Evolutionary conservation across 768 basidiomycete genomes (phyloP), one percentile per base, ranked within the genome.

Genomic region (Pisolithus marmoratus): DNA sequence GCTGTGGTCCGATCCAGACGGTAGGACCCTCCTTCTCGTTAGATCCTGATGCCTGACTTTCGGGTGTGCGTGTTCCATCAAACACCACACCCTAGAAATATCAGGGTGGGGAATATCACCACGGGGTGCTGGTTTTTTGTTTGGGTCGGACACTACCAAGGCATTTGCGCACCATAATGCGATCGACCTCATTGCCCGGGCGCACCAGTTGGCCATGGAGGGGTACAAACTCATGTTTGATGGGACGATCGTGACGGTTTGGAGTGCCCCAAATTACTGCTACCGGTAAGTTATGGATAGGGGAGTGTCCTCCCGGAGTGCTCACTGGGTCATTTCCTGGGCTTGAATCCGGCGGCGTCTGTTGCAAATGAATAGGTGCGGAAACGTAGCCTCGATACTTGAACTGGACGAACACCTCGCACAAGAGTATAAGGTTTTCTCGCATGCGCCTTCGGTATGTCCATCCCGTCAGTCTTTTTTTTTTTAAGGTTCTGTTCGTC

Each of bases 1-100:
- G 2, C 75, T 98, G n/a, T 98, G 95, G 95, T 96, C 94, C 53
- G 95, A 98, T 74, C 95, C 95, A 42, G 95, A 98, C 68, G 94
- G 94, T 94, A 51, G 58, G 78, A 64, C 59, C 46, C 31, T 45
- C 43, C 29, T 38, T 40, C 48, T 53, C 27, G 20, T 15, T 29
- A 36, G 31, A 20, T 19, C 19, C n/a, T 45, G 26, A n/a, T n/a
- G 43, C 15, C 43, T 22, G 19, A 41, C 40, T 19, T 19, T 2
- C 26, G 17, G 26, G n/a, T 26, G 27, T 45, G 14, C 15, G 27
- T 17, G 27, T 45, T n/a, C 17, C 22, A 27, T 26, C 7, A 29
- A 45, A 24, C 15, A 15, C 15, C 24, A 42, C 36, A 38, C 15
- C 40, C 40, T 15, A 87, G 94, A 97, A 62, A 94, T 96, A 51